Percentiles rank a stretch among this genome's conserved stretches.
Evolutionary conservation across 169 alveolate species (phyloP).

Genomic region (Eimeria acervulina): DNA sequence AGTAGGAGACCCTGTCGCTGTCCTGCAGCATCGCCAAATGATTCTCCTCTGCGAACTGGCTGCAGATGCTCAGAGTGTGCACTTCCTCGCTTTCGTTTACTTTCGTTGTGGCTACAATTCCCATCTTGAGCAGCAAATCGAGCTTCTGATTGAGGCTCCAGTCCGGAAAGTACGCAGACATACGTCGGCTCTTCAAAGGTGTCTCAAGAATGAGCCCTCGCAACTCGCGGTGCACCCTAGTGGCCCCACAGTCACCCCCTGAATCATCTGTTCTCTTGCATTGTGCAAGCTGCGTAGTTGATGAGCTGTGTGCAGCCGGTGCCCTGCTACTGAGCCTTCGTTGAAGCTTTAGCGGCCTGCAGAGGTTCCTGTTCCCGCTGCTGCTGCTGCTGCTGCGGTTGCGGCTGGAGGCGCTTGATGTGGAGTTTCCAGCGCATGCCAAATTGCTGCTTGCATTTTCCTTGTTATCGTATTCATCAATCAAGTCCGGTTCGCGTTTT

Average conservation of each 20-base stretch:
- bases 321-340: constrained; percentile 29
- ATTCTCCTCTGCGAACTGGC: constrained; percentile 74
- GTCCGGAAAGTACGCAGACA: constrained; percentile 52
- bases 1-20: constrained; percentile 69
- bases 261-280: constrained; percentile 24
- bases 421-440: neutral
- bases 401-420: neutral
- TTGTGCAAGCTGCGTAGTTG: neutral
- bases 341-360: constrained; percentile 41
- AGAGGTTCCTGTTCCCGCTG: neutral
- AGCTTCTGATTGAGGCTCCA: constrained; percentile 64
- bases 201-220: constrained; percentile 12
- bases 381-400: neutral
- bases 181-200: constrained; percentile 70
- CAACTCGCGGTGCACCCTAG: constrained; percentile 55
- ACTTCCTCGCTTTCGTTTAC: constrained; percentile 76
- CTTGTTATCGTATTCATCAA: neutral
- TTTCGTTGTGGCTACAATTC: constrained; percentile 53
- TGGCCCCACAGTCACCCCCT: constrained; percentile 24
- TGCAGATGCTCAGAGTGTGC: constrained; percentile 76
- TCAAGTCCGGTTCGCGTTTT: constrained; percentile 14
- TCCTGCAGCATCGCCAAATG: constrained; percentile 76
- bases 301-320: neutral
- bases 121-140: constrained; percentile 70
- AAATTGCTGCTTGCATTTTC: neutral